Evolutionary conservation across 106 monocot genomes (phyloP), one percentile per base, ranked within the genome.

Genomic region (Dendrobium huoshanense): DNA sequence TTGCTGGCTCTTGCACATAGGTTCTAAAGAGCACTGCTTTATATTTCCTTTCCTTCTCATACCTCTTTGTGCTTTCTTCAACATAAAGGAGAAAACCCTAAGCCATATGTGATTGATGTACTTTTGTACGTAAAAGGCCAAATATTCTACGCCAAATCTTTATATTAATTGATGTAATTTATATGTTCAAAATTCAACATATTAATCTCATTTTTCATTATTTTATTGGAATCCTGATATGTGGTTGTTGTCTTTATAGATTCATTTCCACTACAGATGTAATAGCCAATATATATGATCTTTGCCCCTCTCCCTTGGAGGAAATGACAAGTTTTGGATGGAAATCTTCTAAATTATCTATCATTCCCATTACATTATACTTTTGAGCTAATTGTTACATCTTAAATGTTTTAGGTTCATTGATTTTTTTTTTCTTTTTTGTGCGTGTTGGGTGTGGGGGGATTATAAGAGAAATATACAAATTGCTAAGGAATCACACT

Each of bases 271-370:
- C 95, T 18, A 89, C 89, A 54, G 85, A 89, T 79, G 84, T 82
- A 55, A 75, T 81, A 55, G 58, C 75, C 37, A 95, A 95, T 83
- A 93, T 77, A 65, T 95, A 95, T 78, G 93, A 93, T 75, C 77
- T 95, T 11, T 93, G 95, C 51, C 91, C 95, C 67, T 93, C 95
- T 70, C 91, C 95, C 49, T 64, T 93, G 85, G 91, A 91, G 68
- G 89, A 93, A 59, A 95, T 95, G 95, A 93, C 95, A 83, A 93
- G 86, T 92, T 95, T 37, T 82, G 45, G 6, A 2, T 44, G 20
- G 33, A 68, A 31, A 4, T 65, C 16, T 33, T 18, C 59, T n/a
- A 42, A 51, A 51, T 51, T 41, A 22, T 41, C 41, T 20, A 41
- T 19, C 8, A 25, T 55, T 43, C 61, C n/a, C 18, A 43, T 37